These are phyloP conservation scores for Cucurbita maxima DNA, from an alignment of 306 rosid genomes.

Conservation along the genomic window DNA sequence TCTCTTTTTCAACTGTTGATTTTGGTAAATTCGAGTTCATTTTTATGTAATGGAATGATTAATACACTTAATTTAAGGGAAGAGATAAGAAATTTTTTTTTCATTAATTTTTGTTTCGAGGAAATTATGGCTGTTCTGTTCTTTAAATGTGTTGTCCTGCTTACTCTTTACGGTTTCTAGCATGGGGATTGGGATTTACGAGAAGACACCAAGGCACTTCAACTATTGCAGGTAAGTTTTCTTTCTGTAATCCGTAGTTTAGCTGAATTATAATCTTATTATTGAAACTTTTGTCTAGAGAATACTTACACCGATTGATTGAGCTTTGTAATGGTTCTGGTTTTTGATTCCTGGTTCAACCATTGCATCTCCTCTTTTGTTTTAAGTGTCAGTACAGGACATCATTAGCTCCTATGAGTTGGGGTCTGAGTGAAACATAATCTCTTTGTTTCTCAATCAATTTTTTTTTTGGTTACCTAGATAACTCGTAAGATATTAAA, in stretches of 20 bases:
- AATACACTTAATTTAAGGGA: neutral
- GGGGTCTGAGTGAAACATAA: neutral
- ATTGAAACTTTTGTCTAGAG: neutral
- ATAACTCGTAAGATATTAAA: no score
- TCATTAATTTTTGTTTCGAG: neutral
- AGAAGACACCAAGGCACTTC: constrained; percentile 70
- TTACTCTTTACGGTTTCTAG: constrained; percentile 20
- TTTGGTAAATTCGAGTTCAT: neutral
- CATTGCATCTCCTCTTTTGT: neutral
- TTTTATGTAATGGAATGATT: neutral
- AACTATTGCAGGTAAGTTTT: constrained; percentile 31
- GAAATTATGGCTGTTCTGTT: neutral
- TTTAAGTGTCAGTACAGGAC: neutral
- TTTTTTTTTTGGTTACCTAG: no score
- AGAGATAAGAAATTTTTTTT: neutral
- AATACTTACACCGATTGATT: neutral
- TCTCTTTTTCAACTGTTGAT: neutral
- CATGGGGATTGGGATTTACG: constrained; percentile 69
- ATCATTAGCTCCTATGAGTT: neutral
- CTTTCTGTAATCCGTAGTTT: neutral
- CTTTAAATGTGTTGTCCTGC: neutral
- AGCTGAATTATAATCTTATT: neutral
- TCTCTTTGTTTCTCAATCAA: neutral
- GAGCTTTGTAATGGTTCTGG: neutral
- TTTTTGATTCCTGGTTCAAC: neutral